phyloP scores from a whole-genome alignment of 306 rosid species.

The Hippophae gyantsensis region DNA sequence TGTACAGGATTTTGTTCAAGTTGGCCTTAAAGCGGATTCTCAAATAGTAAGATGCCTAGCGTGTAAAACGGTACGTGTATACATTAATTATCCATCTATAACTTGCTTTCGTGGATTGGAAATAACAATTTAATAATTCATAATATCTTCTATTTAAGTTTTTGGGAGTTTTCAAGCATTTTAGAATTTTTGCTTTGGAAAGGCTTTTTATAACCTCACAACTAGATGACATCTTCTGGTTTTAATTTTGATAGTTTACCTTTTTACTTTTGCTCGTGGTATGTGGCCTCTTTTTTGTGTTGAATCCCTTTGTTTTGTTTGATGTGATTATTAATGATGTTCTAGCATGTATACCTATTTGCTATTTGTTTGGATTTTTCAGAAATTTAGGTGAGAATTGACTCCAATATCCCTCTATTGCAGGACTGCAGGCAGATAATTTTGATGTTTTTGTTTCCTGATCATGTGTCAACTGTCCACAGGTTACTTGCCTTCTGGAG shows the following conservation, averaged over 20 bases:
- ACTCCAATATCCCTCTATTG: neutral
- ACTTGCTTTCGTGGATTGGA: neutral
- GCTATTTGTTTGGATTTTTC: neutral
- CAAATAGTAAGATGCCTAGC: constrained; percentile 65
- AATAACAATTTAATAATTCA: neutral
- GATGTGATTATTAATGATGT: neutral
- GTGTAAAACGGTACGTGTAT: constrained; percentile 64
- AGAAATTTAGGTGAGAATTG: neutral
- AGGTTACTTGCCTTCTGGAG: constrained; percentile 69
- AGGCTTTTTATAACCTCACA: no score
- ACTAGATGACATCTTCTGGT: no score
- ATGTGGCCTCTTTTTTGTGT: neutral
- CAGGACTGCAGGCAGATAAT: constrained; percentile 4
- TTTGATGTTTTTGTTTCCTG: constrained; percentile 12
- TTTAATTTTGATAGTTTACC: neutral
- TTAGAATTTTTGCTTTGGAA: no score
- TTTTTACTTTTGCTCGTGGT: neutral
- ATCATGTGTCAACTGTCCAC: constrained; percentile 15
- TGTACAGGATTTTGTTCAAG: constrained; percentile 70
- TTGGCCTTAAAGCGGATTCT: constrained; percentile 79
- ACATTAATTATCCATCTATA: neutral
- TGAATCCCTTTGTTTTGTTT: neutral
- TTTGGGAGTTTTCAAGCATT: neutral
- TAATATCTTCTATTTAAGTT: neutral
- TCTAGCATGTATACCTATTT: neutral